Evolutionary conservation across 768 basidiomycete genomes (phyloP), one percentile per base, ranked within the genome.

Genomic region (Russula vinacea): DNA sequence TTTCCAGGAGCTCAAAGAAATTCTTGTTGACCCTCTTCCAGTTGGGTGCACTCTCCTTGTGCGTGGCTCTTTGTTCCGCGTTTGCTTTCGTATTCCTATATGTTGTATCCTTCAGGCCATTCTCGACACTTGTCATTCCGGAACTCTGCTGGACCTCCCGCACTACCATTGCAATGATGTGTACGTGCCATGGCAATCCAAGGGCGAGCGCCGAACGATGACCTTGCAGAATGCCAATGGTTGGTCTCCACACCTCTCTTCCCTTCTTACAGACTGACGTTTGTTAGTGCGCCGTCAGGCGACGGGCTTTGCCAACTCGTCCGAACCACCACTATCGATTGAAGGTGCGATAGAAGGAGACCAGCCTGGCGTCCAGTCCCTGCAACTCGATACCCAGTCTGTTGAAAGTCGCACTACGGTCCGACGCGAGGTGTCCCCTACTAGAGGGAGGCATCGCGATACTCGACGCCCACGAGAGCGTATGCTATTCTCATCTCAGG

Each of bases 71-170:
- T 50, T 22, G 26, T 37, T 16, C 17, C 5, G 16, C 22, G 17
- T 10, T 11, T 17, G 3, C 32, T 19, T 35, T 32, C 26, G 1
- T 8, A 29, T 42, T 4, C 22, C 19, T 19, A 26, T 4, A 57
- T 16, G 10, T 3, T 29, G 35, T 33, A 3, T 42, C 16, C 8
- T 50, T 13, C 22, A 71, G 69, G 69, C 70, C 2, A 51, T 73
- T 17, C 67, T 73, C 51, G 71, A 73, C 54, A 64, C 69, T 2
- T 71, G 71, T 32, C 70, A 72, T 22, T 71, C 70, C 4, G 71
- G 70, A 26, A 73, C 72, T 0, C 10, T 73, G 10, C 67, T 73
- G 11, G 69, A 72, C 37, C 65, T 73, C 22, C 69, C 67, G 0
- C 72, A 73, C 51, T 58, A 70, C 49, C 53, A 67, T 16, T 73